Conservation (phyloP, 768 basidiomycete species). For the Termitomyces sp. region DNA sequence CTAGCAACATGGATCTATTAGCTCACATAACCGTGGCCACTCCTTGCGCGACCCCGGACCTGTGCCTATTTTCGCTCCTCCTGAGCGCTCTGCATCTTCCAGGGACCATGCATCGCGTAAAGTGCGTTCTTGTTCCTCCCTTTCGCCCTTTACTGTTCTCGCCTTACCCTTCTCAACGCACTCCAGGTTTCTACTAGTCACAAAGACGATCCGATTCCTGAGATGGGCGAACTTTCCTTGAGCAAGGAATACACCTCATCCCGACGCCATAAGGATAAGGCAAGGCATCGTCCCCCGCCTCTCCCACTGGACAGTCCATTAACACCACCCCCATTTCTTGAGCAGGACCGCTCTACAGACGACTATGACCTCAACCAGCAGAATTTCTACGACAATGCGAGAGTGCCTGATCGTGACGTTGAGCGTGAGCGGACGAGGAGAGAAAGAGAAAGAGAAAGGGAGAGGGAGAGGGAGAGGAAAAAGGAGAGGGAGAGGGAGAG, state of each 20-base stretch:
- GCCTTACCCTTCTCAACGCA: background rate
- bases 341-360: slow-evolving; percentile 4
- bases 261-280: slow-evolving; percentile 6
- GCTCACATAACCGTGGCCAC: slow-evolving; percentile 10
- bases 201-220: slow-evolving; percentile 2
- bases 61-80: background rate
- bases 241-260: slow-evolving; percentile 6
- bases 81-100: slow-evolving; percentile 6
- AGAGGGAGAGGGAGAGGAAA: background rate
- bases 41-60: slow-evolving; percentile 13
- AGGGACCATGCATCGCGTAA: slow-evolving; percentile 9
- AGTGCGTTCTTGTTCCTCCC: background rate
- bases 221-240: slow-evolving; percentile 4
- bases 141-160: background rate
- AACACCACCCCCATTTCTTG: background rate
- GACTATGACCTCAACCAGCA: background rate
- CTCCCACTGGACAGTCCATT: background rate
- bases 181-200: slow-evolving; percentile 7
- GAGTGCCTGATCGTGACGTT: background rate
- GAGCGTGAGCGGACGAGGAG: background rate
- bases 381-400: background rate
- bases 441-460: background rate
- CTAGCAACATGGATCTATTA: background rate
- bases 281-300: background rate
- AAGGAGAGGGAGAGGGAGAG: background rate